Percentiles rank a stretch among this genome's conserved stretches.
phyloP scores from a whole-genome alignment of 257 asterid species.

The Jacaranda copaia region DNA sequence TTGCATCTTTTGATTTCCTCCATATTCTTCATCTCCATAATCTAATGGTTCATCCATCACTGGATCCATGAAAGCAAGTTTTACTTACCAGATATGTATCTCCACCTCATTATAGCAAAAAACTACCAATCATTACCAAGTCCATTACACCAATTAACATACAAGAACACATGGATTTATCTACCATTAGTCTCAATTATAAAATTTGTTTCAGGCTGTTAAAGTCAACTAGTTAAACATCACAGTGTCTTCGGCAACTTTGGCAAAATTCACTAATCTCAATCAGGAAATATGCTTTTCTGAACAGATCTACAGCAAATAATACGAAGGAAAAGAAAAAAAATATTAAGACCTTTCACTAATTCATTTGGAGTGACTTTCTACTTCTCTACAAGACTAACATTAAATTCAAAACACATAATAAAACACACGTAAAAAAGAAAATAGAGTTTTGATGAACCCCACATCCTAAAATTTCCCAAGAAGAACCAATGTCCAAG shows the following conservation, averaged over 20 bases:
- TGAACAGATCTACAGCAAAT: constrained; percentile 26
- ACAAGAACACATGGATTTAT: not conserved
- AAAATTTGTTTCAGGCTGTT: not conserved
- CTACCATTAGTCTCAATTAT: not conserved
- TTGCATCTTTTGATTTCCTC: constrained; percentile 64
- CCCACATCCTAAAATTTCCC: not conserved
- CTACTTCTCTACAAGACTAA: constrained; percentile 10
- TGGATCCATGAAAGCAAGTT: constrained; percentile 65
- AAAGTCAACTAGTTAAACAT: constrained; percentile 14
- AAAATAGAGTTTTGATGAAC: not conserved
- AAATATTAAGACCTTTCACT: constrained; percentile 3
- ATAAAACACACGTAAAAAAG: not conserved
- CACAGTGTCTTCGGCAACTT: not conserved
- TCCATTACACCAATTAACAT: constrained; percentile 6
- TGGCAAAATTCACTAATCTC: not conserved
- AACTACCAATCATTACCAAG: constrained; percentile 31
- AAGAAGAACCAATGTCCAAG: constrained; percentile 6
- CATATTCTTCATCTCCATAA: constrained; percentile 65
- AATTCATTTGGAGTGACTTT: constrained; percentile 10
- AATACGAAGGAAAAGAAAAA: not conserved
- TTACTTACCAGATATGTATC: constrained; percentile 34
- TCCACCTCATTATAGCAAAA: constrained; percentile 47
- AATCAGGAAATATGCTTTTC: not conserved
- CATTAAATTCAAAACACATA: not conserved
- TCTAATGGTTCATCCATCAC: constrained; percentile 46